Evolutionary conservation across 768 basidiomycete species (phyloP), one percentile per base, ranked within the genome.

Genomic region (Auriculariales sp.): DNA sequence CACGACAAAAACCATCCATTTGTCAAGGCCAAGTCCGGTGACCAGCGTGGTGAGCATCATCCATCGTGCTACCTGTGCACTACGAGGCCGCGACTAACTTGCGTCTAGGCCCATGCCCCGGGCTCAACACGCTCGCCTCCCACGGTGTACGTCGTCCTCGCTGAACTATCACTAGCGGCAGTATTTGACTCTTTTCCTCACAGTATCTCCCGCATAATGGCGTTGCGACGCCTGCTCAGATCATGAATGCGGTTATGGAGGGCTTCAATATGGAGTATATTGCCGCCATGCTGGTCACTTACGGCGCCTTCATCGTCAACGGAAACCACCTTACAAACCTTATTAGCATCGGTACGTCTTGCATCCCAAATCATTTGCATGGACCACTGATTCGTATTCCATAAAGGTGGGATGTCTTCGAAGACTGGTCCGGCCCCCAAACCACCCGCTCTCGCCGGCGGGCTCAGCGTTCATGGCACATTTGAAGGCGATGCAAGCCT

Each of bases 401-500:
- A 9, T 15, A 15, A 2, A 44, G 39, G 39, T 15, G 39, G 39
- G 4, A 11, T 25, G 19, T 44, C 39, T 19, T 25, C 19, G 9
- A 19, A 24, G 19, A 44, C 39, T 24, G 39, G 39, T 24, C 17
- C 22, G 19, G 17, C 39, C 10, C 39, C 39, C 4, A 19, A 19
- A 5, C 4, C 7, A 11, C 42, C 51, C 12, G 51, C 46, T 19
- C 19, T 34, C n/a, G 47, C 29, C 12, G 46, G 51, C n/a, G 51
- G 51, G 4, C 32, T 52, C 12, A 47, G 25, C 33, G 17, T n/a
- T 2, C 51, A 52, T 28, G 51, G 46, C 2, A 47, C 46, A 9
- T 52, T 52, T 27, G 51, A 52, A 48, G 51, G 51, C 24, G 51
- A 52, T 47, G 47, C 47, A 4, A 52, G 51, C 19, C 33, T 52